Conservation (phyloP, 225 moss, liverwort and hornwort genomes). For the Physcomitrium patens region DNA sequence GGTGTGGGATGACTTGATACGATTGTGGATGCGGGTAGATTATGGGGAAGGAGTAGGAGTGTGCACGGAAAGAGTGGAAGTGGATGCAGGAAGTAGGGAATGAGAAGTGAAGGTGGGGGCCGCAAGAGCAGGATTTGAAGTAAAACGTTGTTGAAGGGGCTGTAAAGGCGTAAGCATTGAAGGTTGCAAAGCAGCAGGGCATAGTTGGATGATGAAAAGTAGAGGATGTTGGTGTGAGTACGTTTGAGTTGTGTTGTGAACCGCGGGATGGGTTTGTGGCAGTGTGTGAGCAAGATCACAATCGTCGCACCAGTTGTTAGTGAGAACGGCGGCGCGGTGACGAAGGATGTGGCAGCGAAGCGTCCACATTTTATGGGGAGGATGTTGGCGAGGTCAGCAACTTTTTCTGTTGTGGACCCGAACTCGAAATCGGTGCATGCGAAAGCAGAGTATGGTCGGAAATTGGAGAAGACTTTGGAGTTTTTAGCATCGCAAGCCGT, state of each 20-base stretch:
- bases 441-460: conserved; percentile 57
- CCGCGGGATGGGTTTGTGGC: not conserved
- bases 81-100: too few relatives aligned
- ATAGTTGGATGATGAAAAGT: too few relatives aligned
- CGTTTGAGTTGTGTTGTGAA: too few relatives aligned
- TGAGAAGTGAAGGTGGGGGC: too few relatives aligned
- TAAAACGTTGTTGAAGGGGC: too few relatives aligned
- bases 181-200: too few relatives aligned
- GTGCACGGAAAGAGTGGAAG: too few relatives aligned
- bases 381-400: conserved; percentile 52
- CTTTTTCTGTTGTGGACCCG: conserved; percentile 47
- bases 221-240: too few relatives aligned
- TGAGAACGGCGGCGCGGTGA: conserved; percentile 12
- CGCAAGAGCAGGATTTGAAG: too few relatives aligned
- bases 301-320: conserved; percentile 1
- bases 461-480: conserved; percentile 50
- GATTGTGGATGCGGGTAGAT: not conserved
- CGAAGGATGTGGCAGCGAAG: conserved; percentile 29
- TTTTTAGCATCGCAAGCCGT: conserved; percentile 40
- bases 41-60: too few relatives aligned
- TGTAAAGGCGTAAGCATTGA: too few relatives aligned
- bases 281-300: conserved; percentile 21
- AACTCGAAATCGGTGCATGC: conserved; percentile 41
- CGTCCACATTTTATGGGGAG: conserved; percentile 38
- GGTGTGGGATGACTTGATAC: not conserved